Evolutionary conservation across 345 rosid genomes (phyloP).

Genomic region (Brassica cretica): DNA sequence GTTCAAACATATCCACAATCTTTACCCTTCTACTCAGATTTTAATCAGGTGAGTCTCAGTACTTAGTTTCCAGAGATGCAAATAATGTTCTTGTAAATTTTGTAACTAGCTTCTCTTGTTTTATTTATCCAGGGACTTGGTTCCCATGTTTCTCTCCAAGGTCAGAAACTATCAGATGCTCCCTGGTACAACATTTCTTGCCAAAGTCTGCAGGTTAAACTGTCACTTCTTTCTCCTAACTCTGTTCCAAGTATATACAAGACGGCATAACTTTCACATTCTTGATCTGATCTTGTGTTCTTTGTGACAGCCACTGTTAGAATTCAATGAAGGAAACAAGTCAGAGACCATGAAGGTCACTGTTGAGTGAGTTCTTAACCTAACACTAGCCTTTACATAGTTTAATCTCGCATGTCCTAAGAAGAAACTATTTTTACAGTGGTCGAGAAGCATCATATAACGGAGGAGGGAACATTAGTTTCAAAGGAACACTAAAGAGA

Average conservation of each 20-base stretch:
- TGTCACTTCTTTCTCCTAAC: neutral
- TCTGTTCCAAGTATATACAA: neutral
- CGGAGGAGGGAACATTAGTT: slow-evolving; percentile 76
- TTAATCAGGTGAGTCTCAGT: no score
- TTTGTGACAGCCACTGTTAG: slow-evolving; percentile 61
- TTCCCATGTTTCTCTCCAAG: slow-evolving; percentile 56
- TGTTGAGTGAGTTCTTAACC: slow-evolving; percentile 61
- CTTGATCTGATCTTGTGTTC: slow-evolving; percentile 1
- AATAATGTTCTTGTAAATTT: neutral
- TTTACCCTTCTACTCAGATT: no score
- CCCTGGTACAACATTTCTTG: slow-evolving; percentile 78
- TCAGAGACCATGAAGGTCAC: slow-evolving; percentile 47
- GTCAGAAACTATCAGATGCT: slow-evolving; percentile 39
- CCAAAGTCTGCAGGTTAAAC: slow-evolving; percentile 73
- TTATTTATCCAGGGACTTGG: slow-evolving; percentile 60
- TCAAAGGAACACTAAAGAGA: slow-evolving; percentile 64
- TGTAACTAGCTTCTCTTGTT: slow-evolving; percentile 8
- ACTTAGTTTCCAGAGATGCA: no score
- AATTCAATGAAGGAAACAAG: slow-evolving; percentile 39
- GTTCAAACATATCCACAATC: no score
- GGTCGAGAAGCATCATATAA: slow-evolving; percentile 58
- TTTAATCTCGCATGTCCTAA: neutral
- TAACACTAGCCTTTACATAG: neutral
- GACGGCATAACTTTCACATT: neutral
- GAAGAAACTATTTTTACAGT: slow-evolving; percentile 37